These are phyloP conservation scores for Kalmusia sp. DNA, from an alignment of 2,329 filamentous ascomycete species.

Conservation along the genomic window DNA sequence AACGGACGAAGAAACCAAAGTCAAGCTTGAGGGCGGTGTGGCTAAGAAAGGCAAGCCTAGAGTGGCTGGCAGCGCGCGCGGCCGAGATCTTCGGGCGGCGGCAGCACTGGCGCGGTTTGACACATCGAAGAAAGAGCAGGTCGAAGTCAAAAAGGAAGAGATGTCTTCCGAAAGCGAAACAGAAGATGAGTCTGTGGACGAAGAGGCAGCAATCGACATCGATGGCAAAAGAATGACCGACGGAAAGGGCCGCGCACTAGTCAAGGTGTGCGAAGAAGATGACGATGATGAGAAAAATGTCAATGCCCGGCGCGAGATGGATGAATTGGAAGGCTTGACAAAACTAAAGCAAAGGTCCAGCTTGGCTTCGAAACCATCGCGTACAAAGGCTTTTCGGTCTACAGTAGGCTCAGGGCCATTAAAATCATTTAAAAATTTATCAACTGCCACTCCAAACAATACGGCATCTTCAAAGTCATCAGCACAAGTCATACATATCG, in stretches of 20 bases:
- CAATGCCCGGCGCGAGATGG: conserved; percentile 62
- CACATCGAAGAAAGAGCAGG: conserved; percentile 53
- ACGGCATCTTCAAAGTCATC: neutral
- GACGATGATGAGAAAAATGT: conserved; percentile 60
- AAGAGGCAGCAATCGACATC: conserved; percentile 66
- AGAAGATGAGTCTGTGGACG: conserved; percentile 42
- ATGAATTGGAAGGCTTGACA: conserved; percentile 66
- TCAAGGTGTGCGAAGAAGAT: conserved; percentile 79
- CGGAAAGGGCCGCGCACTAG: conserved; percentile 67
- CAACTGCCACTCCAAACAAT: neutral
- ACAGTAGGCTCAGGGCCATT: neutral
- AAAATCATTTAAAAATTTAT: neutral
- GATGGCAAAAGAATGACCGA: conserved; percentile 72
- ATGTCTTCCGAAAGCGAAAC: conserved; percentile 41
- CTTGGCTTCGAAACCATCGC: neutral
- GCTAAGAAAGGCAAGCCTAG: conserved; percentile 70
- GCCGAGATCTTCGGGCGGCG: conserved; percentile 76
- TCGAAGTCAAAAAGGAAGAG: conserved; percentile 37
- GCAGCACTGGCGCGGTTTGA: conserved; percentile 79
- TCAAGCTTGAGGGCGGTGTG: conserved; percentile 71
- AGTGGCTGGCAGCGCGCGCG: conserved; percentile 76
- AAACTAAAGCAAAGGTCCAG: conserved; percentile 19
- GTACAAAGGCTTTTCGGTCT: conserved; percentile 7
- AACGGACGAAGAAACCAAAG: conserved; percentile 70
- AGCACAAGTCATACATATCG: conserved; percentile 18